A percentile compares a stretch with the other conserved stretches of the same genome.
Evolutionary conservation across 225 moss, liverwort and hornwort genomes (phyloP).

Genomic region (Rhytidiadelphus loreus): DNA sequence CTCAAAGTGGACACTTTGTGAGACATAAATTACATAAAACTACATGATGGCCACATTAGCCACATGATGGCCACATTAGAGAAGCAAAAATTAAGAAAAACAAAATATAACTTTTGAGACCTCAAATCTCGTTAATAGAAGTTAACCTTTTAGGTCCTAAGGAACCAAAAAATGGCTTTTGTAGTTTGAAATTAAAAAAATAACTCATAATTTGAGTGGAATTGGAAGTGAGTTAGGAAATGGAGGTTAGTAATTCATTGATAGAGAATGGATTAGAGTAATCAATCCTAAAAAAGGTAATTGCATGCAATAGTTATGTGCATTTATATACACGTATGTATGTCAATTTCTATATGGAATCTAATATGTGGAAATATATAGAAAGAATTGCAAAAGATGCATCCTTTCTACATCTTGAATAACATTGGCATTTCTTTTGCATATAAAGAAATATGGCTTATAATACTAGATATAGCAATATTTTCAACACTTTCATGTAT

Average conservation of each 20-base stretch:
- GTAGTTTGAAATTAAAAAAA: accelerated
- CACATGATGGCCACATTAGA: too few species aligned
- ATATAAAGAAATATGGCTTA: background rate
- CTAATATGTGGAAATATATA: background rate
- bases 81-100: background rate
- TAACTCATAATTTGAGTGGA: background rate
- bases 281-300: background rate
- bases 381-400: background rate
- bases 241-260: background rate
- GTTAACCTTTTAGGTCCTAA: accelerated
- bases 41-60: background rate
- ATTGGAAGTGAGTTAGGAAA: background rate
- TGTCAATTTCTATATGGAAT: background rate
- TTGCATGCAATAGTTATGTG: background rate
- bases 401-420: accelerated
- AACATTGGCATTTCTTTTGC: background rate
- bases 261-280: background rate
- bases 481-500: background rate
- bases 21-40: background rate
- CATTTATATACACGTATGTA: background rate
- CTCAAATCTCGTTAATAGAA: background rate
- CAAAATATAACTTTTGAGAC: background rate
- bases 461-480: accelerated
- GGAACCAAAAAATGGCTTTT: background rate
- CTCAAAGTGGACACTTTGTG: background rate